Conservation (phyloP, 768 basidiomycete species). For the Phaeotremella skinneri region DNA sequence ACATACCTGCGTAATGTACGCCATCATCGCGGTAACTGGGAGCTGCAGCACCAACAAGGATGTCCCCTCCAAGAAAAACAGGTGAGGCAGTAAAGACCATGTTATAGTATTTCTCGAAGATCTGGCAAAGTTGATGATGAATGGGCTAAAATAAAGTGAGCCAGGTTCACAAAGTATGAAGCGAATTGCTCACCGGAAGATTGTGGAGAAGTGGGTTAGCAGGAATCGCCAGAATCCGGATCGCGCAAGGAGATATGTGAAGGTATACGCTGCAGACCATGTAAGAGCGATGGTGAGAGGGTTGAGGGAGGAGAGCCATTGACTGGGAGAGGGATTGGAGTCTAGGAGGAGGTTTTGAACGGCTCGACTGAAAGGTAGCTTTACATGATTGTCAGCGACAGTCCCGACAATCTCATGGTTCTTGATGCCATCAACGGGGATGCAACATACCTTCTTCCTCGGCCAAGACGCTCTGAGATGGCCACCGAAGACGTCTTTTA, state of each 20-base stretch:
- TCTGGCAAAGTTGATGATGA: constrained; percentile 38
- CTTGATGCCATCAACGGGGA: no score
- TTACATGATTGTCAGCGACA: background rate
- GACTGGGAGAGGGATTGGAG: background rate
- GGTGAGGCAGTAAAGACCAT: constrained; percentile 20
- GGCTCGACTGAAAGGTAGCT: constrained; percentile 14
- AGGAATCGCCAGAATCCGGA: constrained; percentile 10
- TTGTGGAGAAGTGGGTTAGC: constrained; percentile 4
- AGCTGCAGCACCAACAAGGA: constrained; percentile 21
- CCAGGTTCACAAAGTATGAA: background rate
- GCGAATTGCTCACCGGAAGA: constrained; percentile 7
- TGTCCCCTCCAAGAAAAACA: constrained; percentile 24
- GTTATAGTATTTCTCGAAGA: constrained; percentile 15
- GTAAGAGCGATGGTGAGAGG: constrained; percentile 4
- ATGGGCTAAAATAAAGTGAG: constrained; percentile 20
- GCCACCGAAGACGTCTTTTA: constrained; percentile 29
- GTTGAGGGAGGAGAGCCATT: background rate
- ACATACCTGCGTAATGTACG: constrained; percentile 42
- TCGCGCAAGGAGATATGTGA: constrained; percentile 7
- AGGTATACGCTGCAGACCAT: constrained; percentile 2
- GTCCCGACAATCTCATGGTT: background rate
- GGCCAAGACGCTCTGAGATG: constrained; percentile 32
- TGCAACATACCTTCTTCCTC: constrained; percentile 23
- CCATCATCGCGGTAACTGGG: constrained; percentile 33
- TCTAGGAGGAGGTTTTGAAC: constrained; percentile 7